Percentiles rank a stretch among this genome's conserved stretches.
Conservation (phyloP, 2,329 filamentous ascomycete species). For the Elsinoe arachidis region DNA sequence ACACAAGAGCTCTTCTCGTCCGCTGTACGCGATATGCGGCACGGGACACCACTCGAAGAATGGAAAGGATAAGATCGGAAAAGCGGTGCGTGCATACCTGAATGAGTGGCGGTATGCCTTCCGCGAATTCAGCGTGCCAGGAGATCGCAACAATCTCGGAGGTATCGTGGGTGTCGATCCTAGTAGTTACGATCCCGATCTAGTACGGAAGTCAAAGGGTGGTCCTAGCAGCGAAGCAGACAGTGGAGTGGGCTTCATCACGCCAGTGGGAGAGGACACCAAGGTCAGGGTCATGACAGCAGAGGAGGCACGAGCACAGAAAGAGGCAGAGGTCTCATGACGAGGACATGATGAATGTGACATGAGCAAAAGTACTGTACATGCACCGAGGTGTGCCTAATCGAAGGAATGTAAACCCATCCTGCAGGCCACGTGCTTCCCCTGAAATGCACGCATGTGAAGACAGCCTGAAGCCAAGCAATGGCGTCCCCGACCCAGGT, state of each 20-base stretch:
- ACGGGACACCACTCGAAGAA: conserved; percentile 98
- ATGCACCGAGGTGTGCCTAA: background rate
- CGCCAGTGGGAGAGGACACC: conserved; percentile 23
- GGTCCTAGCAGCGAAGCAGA: conserved; percentile 32
- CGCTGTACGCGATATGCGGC: conserved; percentile 91
- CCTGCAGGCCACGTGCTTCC: background rate
- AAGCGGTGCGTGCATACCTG: conserved; percentile 80
- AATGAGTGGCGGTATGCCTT: conserved; percentile 96
- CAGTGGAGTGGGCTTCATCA: conserved; percentile 31
- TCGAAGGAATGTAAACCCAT: background rate
- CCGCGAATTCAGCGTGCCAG: conserved; percentile 90
- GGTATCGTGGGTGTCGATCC: conserved; percentile 58
- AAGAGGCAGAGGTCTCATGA: conserved; percentile 6
- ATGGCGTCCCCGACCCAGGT: background rate
- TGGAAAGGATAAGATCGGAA: conserved; percentile 96
- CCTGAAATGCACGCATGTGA: background rate
- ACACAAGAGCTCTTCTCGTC: conserved; percentile 61
- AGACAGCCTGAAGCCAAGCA: background rate
- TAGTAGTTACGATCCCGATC: conserved; percentile 46
- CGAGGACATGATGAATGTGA: conserved; percentile 8
- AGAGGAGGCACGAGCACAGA: conserved; percentile 19
- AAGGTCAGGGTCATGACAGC: conserved; percentile 31
- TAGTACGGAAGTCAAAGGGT: conserved; percentile 21
- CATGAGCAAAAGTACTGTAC: conserved; percentile 1
- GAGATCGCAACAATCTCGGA: conserved; percentile 76